Evolutionary conservation across 768 basidiomycete genomes (phyloP).

Genomic region (Pleurotus cornucopiae): DNA sequence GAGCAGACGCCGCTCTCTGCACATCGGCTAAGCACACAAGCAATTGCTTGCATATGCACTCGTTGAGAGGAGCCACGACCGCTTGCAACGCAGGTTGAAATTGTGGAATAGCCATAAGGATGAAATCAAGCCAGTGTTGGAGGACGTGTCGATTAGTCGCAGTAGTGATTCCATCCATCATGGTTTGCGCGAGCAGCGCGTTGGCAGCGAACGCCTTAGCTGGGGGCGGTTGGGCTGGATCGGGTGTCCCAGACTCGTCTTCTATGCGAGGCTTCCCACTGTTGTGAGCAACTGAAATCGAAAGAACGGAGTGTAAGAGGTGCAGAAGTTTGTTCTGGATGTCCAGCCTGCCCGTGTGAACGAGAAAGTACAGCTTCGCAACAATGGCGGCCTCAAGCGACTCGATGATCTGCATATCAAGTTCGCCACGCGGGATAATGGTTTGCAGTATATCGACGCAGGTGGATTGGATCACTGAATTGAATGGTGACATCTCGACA

Average conservation of each 20-base stretch:
- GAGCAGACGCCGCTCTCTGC: conserved; percentile 34
- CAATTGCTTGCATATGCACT: conserved; percentile 75
- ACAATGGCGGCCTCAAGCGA: conserved; percentile 68
- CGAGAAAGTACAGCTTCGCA: conserved; percentile 67
- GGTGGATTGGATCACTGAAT: conserved; percentile 65
- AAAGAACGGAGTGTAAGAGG: conserved; percentile 82
- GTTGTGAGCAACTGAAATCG: conserved; percentile 46
- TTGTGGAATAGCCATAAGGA: conserved; percentile 86
- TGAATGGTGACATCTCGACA: conserved; percentile 55
- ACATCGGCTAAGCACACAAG: conserved; percentile 52
- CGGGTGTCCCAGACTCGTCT: conserved; percentile 26
- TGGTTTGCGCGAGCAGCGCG: conserved; percentile 69
- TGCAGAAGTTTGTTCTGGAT: conserved; percentile 93
- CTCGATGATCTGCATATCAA: conserved; percentile 56
- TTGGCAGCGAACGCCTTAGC: conserved; percentile 49
- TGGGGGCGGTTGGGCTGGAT: conserved; percentile 24
- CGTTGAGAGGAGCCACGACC: conserved; percentile 69
- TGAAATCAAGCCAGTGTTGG: conserved; percentile 96
- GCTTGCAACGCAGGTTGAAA: conserved; percentile 69
- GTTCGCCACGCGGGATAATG: conserved; percentile 77
- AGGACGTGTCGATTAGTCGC: conserved; percentile 72
- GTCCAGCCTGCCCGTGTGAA: conserved; percentile 70
- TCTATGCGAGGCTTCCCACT: conserved; percentile 18
- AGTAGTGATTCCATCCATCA: conserved; percentile 75
- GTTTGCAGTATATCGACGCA: conserved; percentile 81